phyloP scores from a whole-genome alignment of 2,329 filamentous ascomycete genomes.

The Rhytidhysteron rufulum region DNA sequence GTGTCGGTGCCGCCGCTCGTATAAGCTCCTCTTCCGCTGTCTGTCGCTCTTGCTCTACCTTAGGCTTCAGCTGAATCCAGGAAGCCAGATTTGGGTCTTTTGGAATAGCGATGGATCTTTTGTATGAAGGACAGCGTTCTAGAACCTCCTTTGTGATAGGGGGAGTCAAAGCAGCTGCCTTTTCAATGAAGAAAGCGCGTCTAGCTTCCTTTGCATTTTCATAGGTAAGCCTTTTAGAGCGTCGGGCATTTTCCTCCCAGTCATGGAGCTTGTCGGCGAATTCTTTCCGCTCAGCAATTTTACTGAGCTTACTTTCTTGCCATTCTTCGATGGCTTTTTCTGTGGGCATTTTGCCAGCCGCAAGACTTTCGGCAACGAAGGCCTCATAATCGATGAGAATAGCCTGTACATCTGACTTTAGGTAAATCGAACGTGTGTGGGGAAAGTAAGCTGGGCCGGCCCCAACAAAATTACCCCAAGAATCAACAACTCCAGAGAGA shows the following conservation, averaged over 20 bases:
- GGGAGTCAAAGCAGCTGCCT: slow-evolving; percentile 32
- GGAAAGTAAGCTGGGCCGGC: slow-evolving; percentile 31
- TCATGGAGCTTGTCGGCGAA: slow-evolving; percentile 35
- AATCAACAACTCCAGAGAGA: slow-evolving; percentile 32
- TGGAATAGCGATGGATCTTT: slow-evolving; percentile 35
- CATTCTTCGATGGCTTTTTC: slow-evolving; percentile 14
- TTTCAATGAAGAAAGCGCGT: slow-evolving; percentile 33
- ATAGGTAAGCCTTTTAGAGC: slow-evolving; percentile 25
- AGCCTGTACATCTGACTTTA: slow-evolving; percentile 24
- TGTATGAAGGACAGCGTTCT: slow-evolving; percentile 37
- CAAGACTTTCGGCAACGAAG: slow-evolving; percentile 13
- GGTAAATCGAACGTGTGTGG: slow-evolving; percentile 29
- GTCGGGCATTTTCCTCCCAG: slow-evolving; percentile 32
- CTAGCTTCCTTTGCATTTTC: slow-evolving; percentile 29
- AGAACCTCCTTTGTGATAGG: slow-evolving; percentile 33
- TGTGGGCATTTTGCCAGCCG: slow-evolving; percentile 11
- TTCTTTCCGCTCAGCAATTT: slow-evolving; percentile 25
- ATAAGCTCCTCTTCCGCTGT: slow-evolving; percentile 12
- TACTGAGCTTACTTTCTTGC: slow-evolving; percentile 18
- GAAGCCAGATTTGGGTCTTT: slow-evolving; percentile 34
- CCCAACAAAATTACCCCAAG: slow-evolving; percentile 37
- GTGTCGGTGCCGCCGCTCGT: no score
- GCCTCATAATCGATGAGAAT: slow-evolving; percentile 22
- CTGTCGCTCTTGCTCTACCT: slow-evolving; percentile 27
- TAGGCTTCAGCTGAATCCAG: slow-evolving; percentile 33